Base-by-base conservation (phyloP, 2,329 filamentous ascomycete genomes). In the Coleophoma eucalyptorum region DNA sequence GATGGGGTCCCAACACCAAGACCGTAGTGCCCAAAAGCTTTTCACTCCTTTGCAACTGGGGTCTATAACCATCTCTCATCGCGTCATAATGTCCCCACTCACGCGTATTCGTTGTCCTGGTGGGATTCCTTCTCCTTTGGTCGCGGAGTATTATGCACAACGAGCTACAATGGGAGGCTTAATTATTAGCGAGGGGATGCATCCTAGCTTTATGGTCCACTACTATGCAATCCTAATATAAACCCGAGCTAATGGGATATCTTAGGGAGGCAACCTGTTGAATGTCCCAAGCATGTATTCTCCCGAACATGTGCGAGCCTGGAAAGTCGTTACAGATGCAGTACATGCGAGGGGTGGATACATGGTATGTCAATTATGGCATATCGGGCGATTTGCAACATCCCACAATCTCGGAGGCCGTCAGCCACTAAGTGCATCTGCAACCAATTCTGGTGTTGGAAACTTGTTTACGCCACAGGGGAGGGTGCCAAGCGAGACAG, bases 331-430 rank as follows among this genome's bases (percentile, higher is more conserved):
- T 40, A 83, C 79, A 2, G 74, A 81, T 33, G 79, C 76, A 0
- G 81, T 88, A 0, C 85, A 89, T 64, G 71, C 70, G n/a, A 83
- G 83, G 58, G 79, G 78, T 5, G 76, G 73, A 26, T 80, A 72
- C 60, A 81, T 87, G 46, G 86, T 73, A 65, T 65, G 75, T 2
- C 86, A 89, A 62, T 69, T 88, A 0, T 87, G 81, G 73, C 76
- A 75, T 0, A 69, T 81, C 5, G 84, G 86, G 4, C 77, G 26
- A 13, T 18, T 84, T 3, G 72, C 75, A 2, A 77, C 78, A 87
- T 6, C 20, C 45, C 20, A 15, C 12, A 11, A 67, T 43, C 49
- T 61, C 49, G 34, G 46, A 16, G 54, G 51, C 4, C 55, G 50
- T 7, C 43, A 55, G 26, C 51, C 54, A 8, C 32, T 78, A 53